phyloP scores from a whole-genome alignment of 73 alveolate species.

The Tetrahymena borealis region DNA sequence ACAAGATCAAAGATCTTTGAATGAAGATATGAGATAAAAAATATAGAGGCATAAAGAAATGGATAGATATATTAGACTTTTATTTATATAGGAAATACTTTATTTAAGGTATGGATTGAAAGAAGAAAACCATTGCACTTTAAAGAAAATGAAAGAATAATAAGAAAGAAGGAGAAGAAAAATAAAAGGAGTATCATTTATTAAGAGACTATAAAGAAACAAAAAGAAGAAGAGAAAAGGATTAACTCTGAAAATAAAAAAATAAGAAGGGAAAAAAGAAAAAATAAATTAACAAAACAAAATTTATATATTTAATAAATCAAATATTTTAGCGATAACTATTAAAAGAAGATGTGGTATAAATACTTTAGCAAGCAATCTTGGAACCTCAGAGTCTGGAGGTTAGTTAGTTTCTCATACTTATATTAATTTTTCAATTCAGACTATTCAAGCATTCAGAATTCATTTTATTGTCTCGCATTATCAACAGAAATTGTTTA shows the following conservation, averaged over 20 bases:
- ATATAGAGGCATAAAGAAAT: too few relatives aligned
- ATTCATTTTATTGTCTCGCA: neutral
- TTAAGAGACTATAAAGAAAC: neutral
- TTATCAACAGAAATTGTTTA: too few relatives aligned
- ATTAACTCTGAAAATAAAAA: neutral
- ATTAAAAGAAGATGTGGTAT: neutral
- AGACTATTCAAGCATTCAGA: neutral
- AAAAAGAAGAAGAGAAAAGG: neutral
- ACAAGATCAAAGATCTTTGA: too few relatives aligned
- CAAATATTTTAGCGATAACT: neutral
- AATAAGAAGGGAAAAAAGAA: neutral
- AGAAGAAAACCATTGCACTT: neutral
- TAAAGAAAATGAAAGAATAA: neutral
- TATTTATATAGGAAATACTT: too few relatives aligned
- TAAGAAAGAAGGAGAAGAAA: neutral
- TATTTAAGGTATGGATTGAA: neutral
- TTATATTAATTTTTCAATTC: neutral
- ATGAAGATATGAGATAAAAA: too few relatives aligned
- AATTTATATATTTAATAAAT: neutral
- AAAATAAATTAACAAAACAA: neutral
- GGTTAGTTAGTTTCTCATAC: neutral
- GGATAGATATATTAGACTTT: too few relatives aligned
- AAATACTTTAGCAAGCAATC: conserved; percentile 1
- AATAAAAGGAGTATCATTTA: neutral
- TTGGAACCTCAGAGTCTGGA: conserved; percentile 1